Evolutionary conservation across 495 filamentous ascomycete species (phyloP).

Genomic region (Penicillium silybi): DNA sequence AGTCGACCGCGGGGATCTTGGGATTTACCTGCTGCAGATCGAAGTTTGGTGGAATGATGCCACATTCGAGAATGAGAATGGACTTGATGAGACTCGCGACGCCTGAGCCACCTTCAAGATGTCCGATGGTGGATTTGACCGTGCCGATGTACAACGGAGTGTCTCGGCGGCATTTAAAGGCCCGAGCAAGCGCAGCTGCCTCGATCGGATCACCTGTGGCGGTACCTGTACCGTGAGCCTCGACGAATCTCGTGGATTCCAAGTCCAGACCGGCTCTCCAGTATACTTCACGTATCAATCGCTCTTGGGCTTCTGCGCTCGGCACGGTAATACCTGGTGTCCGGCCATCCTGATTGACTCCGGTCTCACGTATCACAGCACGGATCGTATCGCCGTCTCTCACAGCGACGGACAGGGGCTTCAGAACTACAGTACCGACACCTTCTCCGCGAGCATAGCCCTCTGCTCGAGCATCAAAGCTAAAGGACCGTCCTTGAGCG

Average conservation of each 20-base stretch:
- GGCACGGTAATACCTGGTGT: conserved; percentile 42
- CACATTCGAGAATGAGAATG: conserved; percentile 37
- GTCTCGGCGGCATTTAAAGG: conserved; percentile 19
- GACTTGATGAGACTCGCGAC: conserved; percentile 40
- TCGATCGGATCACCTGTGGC: conserved; percentile 48
- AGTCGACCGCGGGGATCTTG: conserved; percentile 12
- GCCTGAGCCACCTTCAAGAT: conserved; percentile 45
- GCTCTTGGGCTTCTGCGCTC: conserved; percentile 32
- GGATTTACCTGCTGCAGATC: conserved; percentile 35
- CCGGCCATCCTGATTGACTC: conserved; percentile 50
- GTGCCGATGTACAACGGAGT: conserved; percentile 29
- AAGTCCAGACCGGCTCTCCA: conserved; percentile 29
- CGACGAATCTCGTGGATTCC: conserved; percentile 40
- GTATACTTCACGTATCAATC: conserved; percentile 43
- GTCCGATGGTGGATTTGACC: conserved; percentile 43
- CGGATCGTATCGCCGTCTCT: conserved; percentile 42
- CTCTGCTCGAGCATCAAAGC: conserved; percentile 39
- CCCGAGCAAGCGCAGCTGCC: conserved; percentile 43
- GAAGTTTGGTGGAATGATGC: conserved; percentile 33
- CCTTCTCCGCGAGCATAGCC: conserved; percentile 48
- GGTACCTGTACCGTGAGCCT: conserved; percentile 49
- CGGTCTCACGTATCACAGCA: conserved; percentile 31
- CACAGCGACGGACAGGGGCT: conserved; percentile 35
- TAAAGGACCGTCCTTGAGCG: conserved; percentile 31
- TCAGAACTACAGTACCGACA: conserved; percentile 36